Percentiles rank a stretch among this genome's conserved stretches.
Conservation (phyloP, 1,139 yeast species). For the Trichomonascaceae sp. region DNA sequence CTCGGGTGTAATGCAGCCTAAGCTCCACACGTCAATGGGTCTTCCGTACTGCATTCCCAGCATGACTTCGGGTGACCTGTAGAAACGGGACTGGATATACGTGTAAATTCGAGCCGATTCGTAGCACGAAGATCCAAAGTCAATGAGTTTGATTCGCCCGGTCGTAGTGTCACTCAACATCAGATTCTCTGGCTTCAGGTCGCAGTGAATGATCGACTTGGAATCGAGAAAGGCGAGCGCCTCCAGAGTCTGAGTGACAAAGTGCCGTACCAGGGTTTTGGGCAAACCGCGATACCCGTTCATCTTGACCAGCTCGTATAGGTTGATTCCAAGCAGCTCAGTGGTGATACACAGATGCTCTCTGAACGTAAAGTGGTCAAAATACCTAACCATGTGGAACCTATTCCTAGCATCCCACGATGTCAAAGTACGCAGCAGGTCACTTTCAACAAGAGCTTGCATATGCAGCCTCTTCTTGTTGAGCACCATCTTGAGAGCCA, state of each 20-base stretch:
- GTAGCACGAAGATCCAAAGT: slow-evolving; percentile 94
- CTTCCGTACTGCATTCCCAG: slow-evolving; percentile 63
- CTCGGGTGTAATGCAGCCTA: slow-evolving; percentile 60
- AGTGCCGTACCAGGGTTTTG: slow-evolving; percentile 34
- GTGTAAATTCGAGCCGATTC: slow-evolving; percentile 81
- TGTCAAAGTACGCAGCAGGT: slow-evolving; percentile 41
- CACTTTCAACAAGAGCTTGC: slow-evolving; percentile 71
- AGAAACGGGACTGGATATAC: slow-evolving; percentile 89
- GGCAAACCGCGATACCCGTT: slow-evolving; percentile 51
- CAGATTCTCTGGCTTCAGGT: slow-evolving; percentile 91
- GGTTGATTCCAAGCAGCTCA: slow-evolving; percentile 54
- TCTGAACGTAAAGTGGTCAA: slow-evolving; percentile 65
- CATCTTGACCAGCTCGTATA: slow-evolving; percentile 53
- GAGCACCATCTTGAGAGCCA: slow-evolving; percentile 67
- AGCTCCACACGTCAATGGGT: slow-evolving; percentile 70
- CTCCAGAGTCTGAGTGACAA: slow-evolving; percentile 42
- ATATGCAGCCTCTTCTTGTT: slow-evolving; percentile 62
- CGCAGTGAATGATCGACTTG: slow-evolving; percentile 59
- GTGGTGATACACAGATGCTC: slow-evolving; percentile 76
- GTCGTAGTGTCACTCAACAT: slow-evolving; percentile 66
- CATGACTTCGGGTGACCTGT: slow-evolving; percentile 83
- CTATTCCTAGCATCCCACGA: slow-evolving; percentile 31
- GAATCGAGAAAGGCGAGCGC: slow-evolving; percentile 52
- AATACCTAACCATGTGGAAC: slow-evolving; percentile 39
- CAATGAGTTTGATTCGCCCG: slow-evolving; percentile 84